Percentiles rank a stretch among this genome's conserved stretches.
phyloP scores from a whole-genome alignment of 345 rosid species.

The Salix arbutifolia region DNA sequence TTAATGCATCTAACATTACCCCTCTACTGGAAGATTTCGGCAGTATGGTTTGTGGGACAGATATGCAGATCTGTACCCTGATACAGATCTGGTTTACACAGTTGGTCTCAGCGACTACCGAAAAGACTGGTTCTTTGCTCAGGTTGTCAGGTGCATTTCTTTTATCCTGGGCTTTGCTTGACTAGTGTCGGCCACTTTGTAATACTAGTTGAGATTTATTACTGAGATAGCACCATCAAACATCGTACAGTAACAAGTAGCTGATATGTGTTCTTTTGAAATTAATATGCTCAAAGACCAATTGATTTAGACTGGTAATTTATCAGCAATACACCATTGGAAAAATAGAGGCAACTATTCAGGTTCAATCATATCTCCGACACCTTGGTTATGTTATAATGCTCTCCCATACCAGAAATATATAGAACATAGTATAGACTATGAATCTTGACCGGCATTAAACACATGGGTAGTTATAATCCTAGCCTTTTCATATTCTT shows the following conservation, averaged over 20 bases:
- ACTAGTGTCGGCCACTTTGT: not conserved
- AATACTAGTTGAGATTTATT: not conserved
- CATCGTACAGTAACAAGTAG: not conserved
- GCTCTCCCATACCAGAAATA: not conserved
- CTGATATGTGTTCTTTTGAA: not conserved
- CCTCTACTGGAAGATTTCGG: slow-evolving; percentile 19
- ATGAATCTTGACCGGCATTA: not conserved
- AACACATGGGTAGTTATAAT: not conserved
- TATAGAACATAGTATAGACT: not conserved
- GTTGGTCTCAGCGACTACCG: slow-evolving; percentile 19
- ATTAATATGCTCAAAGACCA: not conserved
- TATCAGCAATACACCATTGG: not conserved
- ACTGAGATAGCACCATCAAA: not conserved
- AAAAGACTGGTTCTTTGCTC: slow-evolving; percentile 30
- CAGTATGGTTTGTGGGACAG: slow-evolving; percentile 34
- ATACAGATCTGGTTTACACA: slow-evolving; percentile 22
- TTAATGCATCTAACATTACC: not conserved
- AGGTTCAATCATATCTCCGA: not conserved
- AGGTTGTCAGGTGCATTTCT: slow-evolving; percentile 24
- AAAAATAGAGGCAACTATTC: not conserved
- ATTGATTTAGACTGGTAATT: not conserved
- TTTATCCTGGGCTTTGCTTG: not conserved
- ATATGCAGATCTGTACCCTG: slow-evolving; percentile 25
- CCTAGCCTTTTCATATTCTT: not conserved
- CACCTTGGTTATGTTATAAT: not conserved